These are phyloP conservation scores for Rhizopus stolonifer DNA, from an alignment of 371 early-diverging fungal species.

Conservation along the genomic window DNA sequence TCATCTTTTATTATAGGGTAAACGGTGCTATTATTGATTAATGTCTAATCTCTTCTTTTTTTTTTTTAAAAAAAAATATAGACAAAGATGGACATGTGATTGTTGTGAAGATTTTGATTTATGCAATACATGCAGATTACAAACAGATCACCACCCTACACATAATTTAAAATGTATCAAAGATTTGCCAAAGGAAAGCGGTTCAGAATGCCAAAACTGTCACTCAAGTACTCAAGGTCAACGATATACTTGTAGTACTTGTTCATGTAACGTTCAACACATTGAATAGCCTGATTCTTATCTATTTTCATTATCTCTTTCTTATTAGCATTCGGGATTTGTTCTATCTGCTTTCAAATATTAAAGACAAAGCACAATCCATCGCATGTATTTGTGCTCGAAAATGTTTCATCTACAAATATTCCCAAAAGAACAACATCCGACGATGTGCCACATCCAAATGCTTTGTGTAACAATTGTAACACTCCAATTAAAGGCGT, in stretches of 20 bases:
- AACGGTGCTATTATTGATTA: background rate
- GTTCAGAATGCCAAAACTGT: background rate
- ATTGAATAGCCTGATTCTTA: background rate
- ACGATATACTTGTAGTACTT: slow-evolving; percentile 8
- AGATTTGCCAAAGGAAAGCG: background rate
- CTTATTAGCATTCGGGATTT: background rate
- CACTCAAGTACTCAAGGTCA: background rate
- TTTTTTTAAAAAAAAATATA: background rate
- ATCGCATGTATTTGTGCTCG: slow-evolving; percentile 1
- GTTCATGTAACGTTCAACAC: background rate
- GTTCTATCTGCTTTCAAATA: background rate
- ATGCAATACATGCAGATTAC: slow-evolving; percentile 35
- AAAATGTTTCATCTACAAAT: background rate
- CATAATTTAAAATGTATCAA: slow-evolving; percentile 29
- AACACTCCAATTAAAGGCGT: slow-evolving; percentile 37
- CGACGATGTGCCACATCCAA: background rate
- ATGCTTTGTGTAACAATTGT: slow-evolving; percentile 53
- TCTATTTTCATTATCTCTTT: background rate
- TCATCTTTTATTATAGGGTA: background rate
- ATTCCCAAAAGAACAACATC: too few species aligned
- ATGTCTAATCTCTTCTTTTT: background rate
- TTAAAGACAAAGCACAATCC: background rate
- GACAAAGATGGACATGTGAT: slow-evolving; percentile 31
- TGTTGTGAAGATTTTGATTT: slow-evolving; percentile 46
- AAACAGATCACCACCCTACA: slow-evolving; percentile 15